Evolutionary conservation across 495 filamentous ascomycete genomes (phyloP), one percentile per base, ranked within the genome.

Genomic region (Penicillium steckii): DNA sequence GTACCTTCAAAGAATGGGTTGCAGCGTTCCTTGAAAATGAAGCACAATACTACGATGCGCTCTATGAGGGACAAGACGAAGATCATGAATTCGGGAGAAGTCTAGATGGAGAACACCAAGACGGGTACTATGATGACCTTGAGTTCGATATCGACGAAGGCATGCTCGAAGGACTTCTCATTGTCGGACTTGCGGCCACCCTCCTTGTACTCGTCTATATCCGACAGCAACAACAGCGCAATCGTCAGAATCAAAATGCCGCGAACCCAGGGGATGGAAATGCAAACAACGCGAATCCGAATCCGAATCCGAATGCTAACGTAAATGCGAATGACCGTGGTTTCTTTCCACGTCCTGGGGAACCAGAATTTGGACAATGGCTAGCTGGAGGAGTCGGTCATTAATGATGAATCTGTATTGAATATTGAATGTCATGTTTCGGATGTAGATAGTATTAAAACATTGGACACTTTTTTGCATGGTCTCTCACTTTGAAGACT

Each of bases 1-100:
- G 87, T 69, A 91, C 89, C 1, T 75, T 95, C 32, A 77, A 74
- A 41, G 90, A 96, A 67, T 96, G 90, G 91, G 78, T 95, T 54
- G 74, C 79, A 10, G 85, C 90, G 49, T 95, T 95, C 64, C 74
- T 96, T 22, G 81, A 86, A 56, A 88, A 91, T 37, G 88, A 70
- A 22, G 75, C 75, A 30, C 72, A 74, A 6, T 77, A 77, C 40
- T 73, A 74, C 44, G 62, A 69, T 46, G 78, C 83, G 32, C 65
- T 77, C 22, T 76, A 80, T 45, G 85, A 86, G 64, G 75, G 75
- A 18, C 80, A 81, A 9, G 82, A 81, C 15, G 73, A 79, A 0
- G 82, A 83, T 37, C 82, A 84, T 30, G 80, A 83, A 40, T 65
- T 76, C 35, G 68, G 66, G 76, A 24, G 68, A 19, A 80, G 82